phyloP scores from a whole-genome alignment of 805 yeast genomes.

The Metschnikowia lochheadii region DNA sequence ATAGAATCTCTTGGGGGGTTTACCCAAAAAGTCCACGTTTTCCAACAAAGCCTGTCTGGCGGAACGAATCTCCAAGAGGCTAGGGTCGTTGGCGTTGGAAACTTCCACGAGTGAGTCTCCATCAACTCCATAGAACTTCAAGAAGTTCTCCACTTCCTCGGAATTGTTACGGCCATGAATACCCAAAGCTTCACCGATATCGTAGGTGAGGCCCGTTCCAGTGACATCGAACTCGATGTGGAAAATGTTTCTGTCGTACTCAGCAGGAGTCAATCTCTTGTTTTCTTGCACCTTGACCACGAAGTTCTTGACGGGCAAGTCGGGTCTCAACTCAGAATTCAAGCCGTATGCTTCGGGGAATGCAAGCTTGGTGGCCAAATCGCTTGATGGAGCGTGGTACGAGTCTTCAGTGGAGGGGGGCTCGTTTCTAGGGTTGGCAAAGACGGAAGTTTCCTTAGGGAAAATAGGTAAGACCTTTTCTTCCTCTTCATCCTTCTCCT shows the following conservation, averaged over 20 bases:
- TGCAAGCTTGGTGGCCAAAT: conserved; percentile 63
- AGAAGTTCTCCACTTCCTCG: conserved; percentile 62
- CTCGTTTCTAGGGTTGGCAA: conserved; percentile 51
- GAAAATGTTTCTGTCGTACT: conserved; percentile 92
- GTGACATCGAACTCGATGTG: conserved; percentile 90
- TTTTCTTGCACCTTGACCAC: conserved; percentile 88
- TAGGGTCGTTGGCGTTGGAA: conserved; percentile 61
- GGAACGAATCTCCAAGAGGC: conserved; percentile 67
- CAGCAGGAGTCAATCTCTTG: conserved; percentile 83
- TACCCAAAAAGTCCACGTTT: conserved; percentile 84
- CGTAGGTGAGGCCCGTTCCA: conserved; percentile 87
- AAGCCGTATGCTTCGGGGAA: conserved; percentile 77
- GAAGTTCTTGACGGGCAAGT: conserved; percentile 77
- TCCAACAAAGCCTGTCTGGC: conserved; percentile 77
- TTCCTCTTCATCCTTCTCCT: conserved; percentile 14
- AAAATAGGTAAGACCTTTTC: conserved; percentile 42
- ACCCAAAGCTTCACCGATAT: conserved; percentile 95
- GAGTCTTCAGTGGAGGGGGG: conserved; percentile 29
- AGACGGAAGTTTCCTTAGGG: conserved; percentile 61
- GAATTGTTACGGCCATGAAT: conserved; percentile 83
- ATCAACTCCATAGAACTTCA: conserved; percentile 65
- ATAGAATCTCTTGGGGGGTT: conserved; percentile 92
- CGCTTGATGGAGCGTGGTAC: conserved; percentile 34
- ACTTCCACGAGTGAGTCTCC: conserved; percentile 66
- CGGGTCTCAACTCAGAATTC: conserved; percentile 72